Evolutionary conservation across 179 eudicot species (phyloP).

Genomic region (Pouteria campechiana): DNA sequence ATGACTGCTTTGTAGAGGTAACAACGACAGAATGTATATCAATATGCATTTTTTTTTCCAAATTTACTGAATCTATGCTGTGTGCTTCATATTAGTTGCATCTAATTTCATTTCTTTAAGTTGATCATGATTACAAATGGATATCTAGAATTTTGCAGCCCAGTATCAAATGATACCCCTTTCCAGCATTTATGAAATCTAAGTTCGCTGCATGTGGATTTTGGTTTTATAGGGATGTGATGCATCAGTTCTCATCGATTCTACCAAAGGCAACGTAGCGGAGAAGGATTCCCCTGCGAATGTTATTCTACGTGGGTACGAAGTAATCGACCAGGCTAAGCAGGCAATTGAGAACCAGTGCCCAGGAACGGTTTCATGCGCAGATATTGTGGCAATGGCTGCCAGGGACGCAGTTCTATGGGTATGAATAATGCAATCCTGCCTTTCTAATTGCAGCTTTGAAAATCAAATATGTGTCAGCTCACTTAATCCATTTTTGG

Average conservation of each 20-base stretch:
- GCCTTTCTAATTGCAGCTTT: not conserved
- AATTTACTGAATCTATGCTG: no score
- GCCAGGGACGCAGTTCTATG: slow-evolving; percentile 78
- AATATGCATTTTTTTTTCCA: no score
- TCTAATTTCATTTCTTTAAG: not conserved
- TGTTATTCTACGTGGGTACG: slow-evolving; percentile 66
- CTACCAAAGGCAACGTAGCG: slow-evolving; percentile 67
- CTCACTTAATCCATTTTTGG: no score
- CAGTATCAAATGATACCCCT: no score
- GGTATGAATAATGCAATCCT: slow-evolving; percentile 21
- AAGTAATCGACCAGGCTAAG: slow-evolving; percentile 54
- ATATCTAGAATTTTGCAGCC: no score
- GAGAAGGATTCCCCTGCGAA: slow-evolving; percentile 92
- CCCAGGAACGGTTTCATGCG: slow-evolving; percentile 82
- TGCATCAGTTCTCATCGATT: slow-evolving; percentile 66
- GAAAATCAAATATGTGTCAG: no score
- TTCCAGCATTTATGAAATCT: not conserved
- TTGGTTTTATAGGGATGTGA: slow-evolving; percentile 62
- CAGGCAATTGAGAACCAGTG: slow-evolving; percentile 48
- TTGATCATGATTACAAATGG: no score
- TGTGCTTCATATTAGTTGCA: no score
- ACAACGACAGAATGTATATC: no score
- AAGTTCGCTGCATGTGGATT: not conserved
- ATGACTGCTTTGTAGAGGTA: no score
- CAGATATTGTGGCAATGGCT: slow-evolving; percentile 80